These are phyloP conservation scores for Colletotrichum tofieldiae DNA, from an alignment of 2,329 filamentous ascomycete species.

Conservation along the genomic window DNA sequence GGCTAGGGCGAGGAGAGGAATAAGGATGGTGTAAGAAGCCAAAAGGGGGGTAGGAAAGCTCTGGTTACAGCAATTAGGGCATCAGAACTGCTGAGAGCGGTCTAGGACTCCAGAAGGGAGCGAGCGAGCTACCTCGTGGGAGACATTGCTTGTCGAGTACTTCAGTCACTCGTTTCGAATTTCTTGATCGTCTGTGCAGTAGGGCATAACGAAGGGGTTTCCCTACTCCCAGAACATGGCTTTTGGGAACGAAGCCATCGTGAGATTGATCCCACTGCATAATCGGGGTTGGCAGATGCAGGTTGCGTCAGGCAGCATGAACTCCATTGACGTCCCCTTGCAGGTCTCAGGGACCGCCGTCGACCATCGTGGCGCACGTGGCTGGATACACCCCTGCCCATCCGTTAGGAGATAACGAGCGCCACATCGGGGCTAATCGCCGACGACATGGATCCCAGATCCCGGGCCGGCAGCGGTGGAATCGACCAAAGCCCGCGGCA, in stretches of 20 bases:
- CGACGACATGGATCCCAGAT: constrained; percentile 11
- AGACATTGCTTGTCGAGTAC: background rate
- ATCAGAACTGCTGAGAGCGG: too few relatives aligned
- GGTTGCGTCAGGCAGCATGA: background rate
- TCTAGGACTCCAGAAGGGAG: too few relatives aligned
- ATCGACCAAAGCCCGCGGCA: background rate
- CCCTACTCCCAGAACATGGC: background rate
- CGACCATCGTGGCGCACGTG: constrained; percentile 19
- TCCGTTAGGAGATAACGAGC: constrained; percentile 18
- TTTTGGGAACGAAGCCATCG: constrained; percentile 2
- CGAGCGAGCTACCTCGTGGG: too few relatives aligned
- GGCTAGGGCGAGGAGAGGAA: constrained; percentile 32
- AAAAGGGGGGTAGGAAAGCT: background rate
- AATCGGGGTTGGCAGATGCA: background rate
- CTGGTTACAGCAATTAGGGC: too few relatives aligned
- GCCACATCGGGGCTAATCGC: constrained; percentile 33
- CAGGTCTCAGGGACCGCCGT: background rate
- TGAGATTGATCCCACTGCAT: background rate
- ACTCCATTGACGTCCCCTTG: background rate
- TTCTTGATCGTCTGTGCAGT: background rate
- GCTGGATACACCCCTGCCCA: background rate
- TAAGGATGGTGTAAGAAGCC: background rate
- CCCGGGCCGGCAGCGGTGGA: background rate
- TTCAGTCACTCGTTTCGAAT: too few relatives aligned
- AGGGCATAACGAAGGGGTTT: background rate